Base-by-base conservation (phyloP, 148 eudicot genomes). In the Vaccinium vitisidaea region DNA sequence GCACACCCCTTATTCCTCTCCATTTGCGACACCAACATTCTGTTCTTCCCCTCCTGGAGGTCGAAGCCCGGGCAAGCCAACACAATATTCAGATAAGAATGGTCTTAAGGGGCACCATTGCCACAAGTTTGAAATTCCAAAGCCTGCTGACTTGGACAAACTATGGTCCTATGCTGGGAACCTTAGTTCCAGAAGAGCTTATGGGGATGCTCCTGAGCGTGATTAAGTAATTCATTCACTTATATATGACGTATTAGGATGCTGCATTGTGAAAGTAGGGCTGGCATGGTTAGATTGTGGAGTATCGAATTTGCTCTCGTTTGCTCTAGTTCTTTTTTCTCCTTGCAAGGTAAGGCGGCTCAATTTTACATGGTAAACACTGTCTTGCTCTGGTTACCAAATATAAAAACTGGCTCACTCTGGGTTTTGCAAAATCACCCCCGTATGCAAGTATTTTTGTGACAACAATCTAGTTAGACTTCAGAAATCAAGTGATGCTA, bases 21-120 rank as follows among this genome's bases (percentile, higher is more conserved):
- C 98, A 14, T 97, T 94, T 81, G 98, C 98, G 2, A 95, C 98
- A 63, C 99, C 99, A 59, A 91, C 94, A 82, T 91, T 97, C 48
- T 94, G 98, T 83, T 88, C 93, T 82, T 93, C 99, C 65, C 98
- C 99, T 50, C 91, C 90, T 0, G 50, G 80, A 27, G 70, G 84
- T n/a, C 86, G 92, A 76, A 96, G 95, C 80, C 99, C 95, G 0
- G 91, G 89, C 16, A 92, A 90, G 88, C 71, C 86, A 36, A 90
- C 87, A 56, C 86, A 91, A 43, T 86, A 86, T 36, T 75, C 82
- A 76, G 86, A 71, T 73, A 88, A 81, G 70, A 80, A 39, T 70
- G 82, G 79, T 69, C 86, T 80, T 25, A 87, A 75, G 39, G 43
- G 74, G 18, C 8, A 30, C 43, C 74, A 69, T 13, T 27, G 74